Evolutionary conservation across 129 eudicot species (phyloP).

Genomic region (Chrysanthemum lavandulifolium): DNA sequence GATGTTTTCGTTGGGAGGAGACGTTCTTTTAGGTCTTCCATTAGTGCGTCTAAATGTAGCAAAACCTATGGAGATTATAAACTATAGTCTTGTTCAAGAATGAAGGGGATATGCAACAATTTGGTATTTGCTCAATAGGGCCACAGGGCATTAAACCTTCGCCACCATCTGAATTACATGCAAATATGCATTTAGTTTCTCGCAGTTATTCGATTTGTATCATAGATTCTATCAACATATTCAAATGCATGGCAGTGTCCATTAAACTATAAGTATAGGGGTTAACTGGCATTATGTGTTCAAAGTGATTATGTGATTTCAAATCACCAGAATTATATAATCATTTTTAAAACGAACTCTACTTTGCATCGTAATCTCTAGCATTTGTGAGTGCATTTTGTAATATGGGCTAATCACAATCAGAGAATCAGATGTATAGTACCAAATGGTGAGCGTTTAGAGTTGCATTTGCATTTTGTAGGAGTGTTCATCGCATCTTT

Average conservation of each 20-base stretch:
- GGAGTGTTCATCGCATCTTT: too few species aligned
- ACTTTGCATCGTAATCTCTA: too few species aligned
- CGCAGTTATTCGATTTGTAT: neutral
- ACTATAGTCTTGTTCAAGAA: too few species aligned
- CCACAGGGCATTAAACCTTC: too few species aligned
- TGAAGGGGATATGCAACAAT: neutral
- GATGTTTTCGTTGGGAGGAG: conserved; percentile 63
- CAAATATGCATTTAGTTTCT: neutral
- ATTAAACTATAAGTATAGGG: too few species aligned
- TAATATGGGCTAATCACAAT: too few species aligned
- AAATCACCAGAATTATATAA: too few species aligned
- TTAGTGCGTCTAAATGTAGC: conserved; percentile 30
- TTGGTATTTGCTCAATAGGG: neutral
- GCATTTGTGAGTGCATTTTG: too few species aligned
- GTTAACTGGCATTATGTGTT: neutral
- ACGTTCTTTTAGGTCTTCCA: conserved; percentile 84
- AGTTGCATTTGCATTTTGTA: too few species aligned
- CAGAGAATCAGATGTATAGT: too few species aligned
- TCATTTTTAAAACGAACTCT: too few species aligned
- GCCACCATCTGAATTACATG: neutral
- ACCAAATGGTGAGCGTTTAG: too few species aligned
- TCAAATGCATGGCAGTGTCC: neutral
- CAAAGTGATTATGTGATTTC: conserved; percentile 3
- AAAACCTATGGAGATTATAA: neutral
- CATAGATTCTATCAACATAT: conserved; percentile 4